phyloP scores from a whole-genome alignment of 805 yeast genomes.

The Ogataea glucozyma region DNA sequence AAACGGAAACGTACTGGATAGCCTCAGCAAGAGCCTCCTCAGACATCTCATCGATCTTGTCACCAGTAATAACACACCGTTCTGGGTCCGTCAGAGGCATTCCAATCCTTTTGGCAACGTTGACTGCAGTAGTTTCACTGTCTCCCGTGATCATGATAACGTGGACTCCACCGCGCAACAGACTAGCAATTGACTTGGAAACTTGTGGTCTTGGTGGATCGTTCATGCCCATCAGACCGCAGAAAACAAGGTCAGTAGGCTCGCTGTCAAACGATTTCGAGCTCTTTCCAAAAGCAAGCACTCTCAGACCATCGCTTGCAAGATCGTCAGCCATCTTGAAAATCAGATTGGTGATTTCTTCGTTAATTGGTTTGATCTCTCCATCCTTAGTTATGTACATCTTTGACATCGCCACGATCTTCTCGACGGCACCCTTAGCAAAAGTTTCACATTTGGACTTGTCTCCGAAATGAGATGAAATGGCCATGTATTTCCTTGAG shows the following conservation, averaged over 20 bases:
- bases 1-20: constrained; percentile 80
- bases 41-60: constrained; percentile 69
- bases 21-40: constrained; percentile 74
- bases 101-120: constrained; percentile 88
- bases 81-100: constrained; percentile 69
- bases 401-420: constrained; percentile 60
- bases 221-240: constrained; percentile 92
- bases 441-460: constrained; percentile 56
- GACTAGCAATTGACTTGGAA: constrained; percentile 65
- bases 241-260: constrained; percentile 66
- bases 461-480: constrained; percentile 61
- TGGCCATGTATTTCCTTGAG: constrained; percentile 87
- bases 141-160: constrained; percentile 99
- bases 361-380: constrained; percentile 56
- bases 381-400: constrained; percentile 61
- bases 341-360: constrained; percentile 48
- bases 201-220: constrained; percentile 97
- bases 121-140: constrained; percentile 79
- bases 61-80: constrained; percentile 80
- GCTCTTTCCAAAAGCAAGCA: constrained; percentile 73
- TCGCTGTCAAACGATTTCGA: constrained; percentile 39
- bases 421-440: constrained; percentile 92
- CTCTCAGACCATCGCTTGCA: constrained; percentile 85
- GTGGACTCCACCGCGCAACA: constrained; percentile 91
- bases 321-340: constrained; percentile 57